A percentile compares a stretch with the other conserved stretches of the same genome.
Evolutionary conservation across 805 yeast genomes (phyloP).

Genomic region (Vanderwaltozyma yarrowii): DNA sequence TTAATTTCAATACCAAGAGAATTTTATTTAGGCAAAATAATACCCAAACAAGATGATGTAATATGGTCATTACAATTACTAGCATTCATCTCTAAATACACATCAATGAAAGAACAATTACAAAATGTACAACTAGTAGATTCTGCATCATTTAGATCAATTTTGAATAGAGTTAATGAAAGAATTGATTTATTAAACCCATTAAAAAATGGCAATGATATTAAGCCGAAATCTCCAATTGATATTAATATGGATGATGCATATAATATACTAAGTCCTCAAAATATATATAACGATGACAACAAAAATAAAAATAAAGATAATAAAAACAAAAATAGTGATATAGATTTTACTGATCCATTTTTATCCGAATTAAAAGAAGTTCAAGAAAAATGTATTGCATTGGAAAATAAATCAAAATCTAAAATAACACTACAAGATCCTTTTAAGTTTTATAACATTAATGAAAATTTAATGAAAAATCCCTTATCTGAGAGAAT

Average conservation of each 20-base stretch:
- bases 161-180: conserved; percentile 13
- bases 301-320: neutral
- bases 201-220: neutral
- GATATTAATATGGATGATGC: neutral
- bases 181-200: conserved; percentile 4
- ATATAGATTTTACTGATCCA: conserved; percentile 4
- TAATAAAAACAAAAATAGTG: neutral
- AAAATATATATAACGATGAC: neutral
- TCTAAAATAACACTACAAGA: neutral
- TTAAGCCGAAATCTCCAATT: neutral
- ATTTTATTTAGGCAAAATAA: conserved; percentile 58
- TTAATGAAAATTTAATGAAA: neutral
- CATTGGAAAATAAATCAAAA: neutral
- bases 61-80: conserved; percentile 86
- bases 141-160: conserved; percentile 46
- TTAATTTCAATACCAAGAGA: conserved; percentile 37
- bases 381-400: conserved; percentile 2
- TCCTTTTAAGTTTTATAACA: conserved; percentile 3
- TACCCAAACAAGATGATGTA: conserved; percentile 88
- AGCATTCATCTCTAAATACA: conserved; percentile 89
- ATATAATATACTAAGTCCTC: too few relatives aligned
- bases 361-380: conserved; percentile 12
- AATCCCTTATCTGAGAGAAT: conserved; percentile 5
- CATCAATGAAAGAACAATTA: conserved; percentile 61
- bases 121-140: conserved; percentile 71